Base-by-base conservation (phyloP, 345 rosid species). In the Salix suchowensis region DNA sequence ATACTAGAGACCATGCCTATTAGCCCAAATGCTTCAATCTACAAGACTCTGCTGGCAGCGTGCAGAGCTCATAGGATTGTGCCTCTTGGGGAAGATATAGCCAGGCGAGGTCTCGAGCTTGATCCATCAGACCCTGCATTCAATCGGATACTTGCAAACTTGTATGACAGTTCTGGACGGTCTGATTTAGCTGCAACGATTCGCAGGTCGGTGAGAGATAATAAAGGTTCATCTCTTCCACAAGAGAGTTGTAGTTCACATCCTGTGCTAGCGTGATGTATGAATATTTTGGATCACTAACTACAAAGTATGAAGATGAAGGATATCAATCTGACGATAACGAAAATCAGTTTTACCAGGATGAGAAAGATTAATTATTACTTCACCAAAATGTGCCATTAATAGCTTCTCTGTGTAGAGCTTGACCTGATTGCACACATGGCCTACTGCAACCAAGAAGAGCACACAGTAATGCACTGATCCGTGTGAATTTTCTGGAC, bases 41-140 rank as follows among this genome's bases (percentile, higher is more conserved):
- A 88, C 88, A 91, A 86, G 77, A 86, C 87, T 32, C 6, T 91
- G 77, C 68, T 92, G 65, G 75, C 84, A 61, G 88, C 90, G 71
- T 89, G 92, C 85, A 84, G 80, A 71, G 71, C 79, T 66, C 88
- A 88, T 64, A 78, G 77, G 78, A 87, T 87, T 0, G 87, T 76
- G 54, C 77, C 87, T 69, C 79, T 91, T 4, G 94, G 90, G 21
- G 95, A 92, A 87, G 89, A 89, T 60, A 83, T 87, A 82, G 95
- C 94, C 23, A 85, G 86, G 83, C 77, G 78, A 73, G 95, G 92
- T 46, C 87, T 89, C 23, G 83, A 80, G 70, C 82, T 89, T 58
- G 61, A 87, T 76, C 89, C 90, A 40, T 77, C 5, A 4, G 91
- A 92, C 83, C 85, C 86, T 48, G 82, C 86, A 21, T 89, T 92